Evolutionary conservation across 495 filamentous ascomycete genomes (phyloP), one percentile per base, ranked within the genome.

Genomic region (Penicillium lagena): DNA sequence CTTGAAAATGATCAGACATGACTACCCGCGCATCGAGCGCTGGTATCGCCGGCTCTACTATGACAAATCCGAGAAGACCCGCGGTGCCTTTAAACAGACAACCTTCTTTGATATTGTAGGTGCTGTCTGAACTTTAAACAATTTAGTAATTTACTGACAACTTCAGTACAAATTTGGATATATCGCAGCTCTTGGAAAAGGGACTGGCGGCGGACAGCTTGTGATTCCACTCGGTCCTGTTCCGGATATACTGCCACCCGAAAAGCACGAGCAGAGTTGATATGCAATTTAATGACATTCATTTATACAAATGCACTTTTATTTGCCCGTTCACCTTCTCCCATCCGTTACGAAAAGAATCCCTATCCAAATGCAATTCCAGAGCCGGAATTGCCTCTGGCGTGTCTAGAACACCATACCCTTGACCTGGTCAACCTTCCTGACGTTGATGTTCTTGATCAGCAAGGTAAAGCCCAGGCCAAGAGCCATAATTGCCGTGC

Each of bases 1-100:
- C 57, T 34, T 87, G 38, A 78, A 78, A 46, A 82, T 85, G 68
- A 84, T 89, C 45, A 66, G 83, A 29, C 68, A 73, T 47, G 83
- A 82, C 47, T 90, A 89, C 59, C 86, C 86, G 10, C 62, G 63
- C 7, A 67, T 89, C 29, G 75, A 89, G 52, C 63, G 60, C 38
- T 90, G 87, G 87, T 66, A 87, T 60, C 67, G 80, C 47, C 66
- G 76, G 31, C 64, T 90, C 30, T 90, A 90, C 63, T 89, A 82
- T 77, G 79, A 82, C 49, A 67, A 78, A 12, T 72, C 76, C 7
- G 64, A 69, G 44, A 53, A 55, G 39, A 73, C 70, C 4, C 60
- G 62, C 10, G 71, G 75, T 12, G 84, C 78, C 2, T 91, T 90
- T 57, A 75, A 70, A 52, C 73, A 80, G 39, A 89, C 86, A 11